A percentile compares a stretch with the other conserved stretches of the same genome.
Conservation (phyloP, 116 monocot species). For the Iris pallida region DNA sequence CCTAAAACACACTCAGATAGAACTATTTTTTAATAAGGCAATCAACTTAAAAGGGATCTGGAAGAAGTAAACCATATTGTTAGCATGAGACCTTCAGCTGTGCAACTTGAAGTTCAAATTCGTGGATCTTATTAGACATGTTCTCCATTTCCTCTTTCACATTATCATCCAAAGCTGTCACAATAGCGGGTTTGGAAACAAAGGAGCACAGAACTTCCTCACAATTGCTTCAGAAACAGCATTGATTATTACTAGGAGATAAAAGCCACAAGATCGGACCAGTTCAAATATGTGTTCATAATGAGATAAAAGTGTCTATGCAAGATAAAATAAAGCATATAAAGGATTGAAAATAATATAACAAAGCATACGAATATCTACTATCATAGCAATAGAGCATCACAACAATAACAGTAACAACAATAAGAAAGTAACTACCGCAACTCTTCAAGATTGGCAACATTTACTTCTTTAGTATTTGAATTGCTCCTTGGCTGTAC, state of each 20-base stretch:
- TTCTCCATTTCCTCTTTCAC: constrained; percentile 47
- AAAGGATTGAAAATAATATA: too few relatives aligned
- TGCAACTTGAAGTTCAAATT: constrained; percentile 52
- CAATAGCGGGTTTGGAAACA: constrained; percentile 37
- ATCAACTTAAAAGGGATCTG: neutral
- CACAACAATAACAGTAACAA: too few relatives aligned
- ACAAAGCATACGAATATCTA: too few relatives aligned
- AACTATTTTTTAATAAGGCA: neutral
- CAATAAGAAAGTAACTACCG: too few relatives aligned
- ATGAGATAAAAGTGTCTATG: neutral
- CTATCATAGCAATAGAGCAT: too few relatives aligned
- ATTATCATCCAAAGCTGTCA: constrained; percentile 32
- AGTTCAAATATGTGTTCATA: neutral
- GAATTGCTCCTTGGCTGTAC: too few relatives aligned
- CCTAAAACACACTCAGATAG: constrained; percentile 35
- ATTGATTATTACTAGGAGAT: constrained; percentile 17
- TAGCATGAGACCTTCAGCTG: constrained; percentile 64
- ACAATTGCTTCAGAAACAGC: constrained; percentile 50
- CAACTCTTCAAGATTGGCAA: too few relatives aligned
- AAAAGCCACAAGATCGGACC: neutral
- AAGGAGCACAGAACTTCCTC: constrained; percentile 40
- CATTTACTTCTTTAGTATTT: too few relatives aligned
- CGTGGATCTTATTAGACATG: constrained; percentile 53
- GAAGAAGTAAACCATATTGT: neutral
- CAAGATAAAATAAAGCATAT: neutral